Evolutionary conservation across 2,329 filamentous ascomycete genomes (phyloP).

Genomic region (Sphaerostilbella broomeana): DNA sequence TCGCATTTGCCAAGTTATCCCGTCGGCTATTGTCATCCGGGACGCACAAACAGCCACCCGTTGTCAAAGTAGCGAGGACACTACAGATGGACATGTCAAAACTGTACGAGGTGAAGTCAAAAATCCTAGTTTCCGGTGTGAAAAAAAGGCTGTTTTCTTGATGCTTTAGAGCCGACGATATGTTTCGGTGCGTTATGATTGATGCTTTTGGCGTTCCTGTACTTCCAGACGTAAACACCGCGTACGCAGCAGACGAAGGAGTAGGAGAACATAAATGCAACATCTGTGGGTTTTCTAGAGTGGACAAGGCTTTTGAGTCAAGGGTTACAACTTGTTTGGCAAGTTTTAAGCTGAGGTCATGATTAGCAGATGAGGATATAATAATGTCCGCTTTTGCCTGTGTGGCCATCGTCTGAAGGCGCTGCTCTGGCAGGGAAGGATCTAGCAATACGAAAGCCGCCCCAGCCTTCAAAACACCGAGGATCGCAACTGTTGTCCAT

Average conservation of each 20-base stretch:
- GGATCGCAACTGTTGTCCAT: constrained; percentile 1
- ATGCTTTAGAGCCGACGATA: constrained; percentile 28
- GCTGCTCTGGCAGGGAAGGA: not conserved
- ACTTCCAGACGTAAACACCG: constrained; percentile 49
- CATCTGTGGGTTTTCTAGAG: no score
- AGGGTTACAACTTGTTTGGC: not conserved
- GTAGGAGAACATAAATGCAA: no score
- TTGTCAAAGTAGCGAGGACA: constrained; percentile 42
- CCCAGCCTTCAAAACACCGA: constrained; percentile 6
- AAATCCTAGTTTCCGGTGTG: no score
- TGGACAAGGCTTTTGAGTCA: no score
- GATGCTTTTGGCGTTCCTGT: constrained; percentile 50
- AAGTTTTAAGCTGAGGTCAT: not conserved
- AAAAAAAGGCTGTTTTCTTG: no score
- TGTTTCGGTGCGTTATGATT: constrained; percentile 36
- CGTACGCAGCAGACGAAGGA: constrained; percentile 4
- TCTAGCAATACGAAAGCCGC: constrained; percentile 2
- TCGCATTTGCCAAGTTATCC: not conserved
- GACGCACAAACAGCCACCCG: constrained; percentile 44
- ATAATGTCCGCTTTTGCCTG: constrained; percentile 4
- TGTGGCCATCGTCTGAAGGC: not conserved
- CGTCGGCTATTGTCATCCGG: constrained; percentile 25
- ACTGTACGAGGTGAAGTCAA: constrained; percentile 42
- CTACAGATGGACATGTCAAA: constrained; percentile 46
- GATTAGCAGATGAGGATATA: not conserved